These are phyloP conservation scores for Dictyostelium capitatum DNA, from an alignment of 78 protist genomes.

Conservation along the genomic window DNA sequence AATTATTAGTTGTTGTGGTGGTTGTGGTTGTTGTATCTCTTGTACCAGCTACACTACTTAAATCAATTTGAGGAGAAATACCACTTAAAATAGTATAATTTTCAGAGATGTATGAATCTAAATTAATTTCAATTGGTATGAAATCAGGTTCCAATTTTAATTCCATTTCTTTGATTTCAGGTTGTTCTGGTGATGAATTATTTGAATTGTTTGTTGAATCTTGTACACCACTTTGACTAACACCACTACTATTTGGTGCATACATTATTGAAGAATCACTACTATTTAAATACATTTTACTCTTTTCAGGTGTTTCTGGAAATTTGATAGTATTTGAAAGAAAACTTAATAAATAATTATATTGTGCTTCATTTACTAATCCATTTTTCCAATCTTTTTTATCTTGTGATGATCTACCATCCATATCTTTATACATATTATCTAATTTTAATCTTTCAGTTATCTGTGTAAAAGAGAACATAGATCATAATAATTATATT, in stretches of 20 bases:
- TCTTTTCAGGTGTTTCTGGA: slow-evolving; percentile 36
- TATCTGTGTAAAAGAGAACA: too few species aligned
- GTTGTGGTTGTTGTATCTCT: background rate
- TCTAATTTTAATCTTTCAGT: slow-evolving; percentile 65
- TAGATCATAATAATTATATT: background rate
- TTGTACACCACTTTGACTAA: background rate
- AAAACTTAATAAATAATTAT: slow-evolving; percentile 27
- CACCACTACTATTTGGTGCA: background rate
- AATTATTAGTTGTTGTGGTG: background rate
- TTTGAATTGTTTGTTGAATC: background rate
- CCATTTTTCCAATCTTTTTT: slow-evolving; percentile 71
- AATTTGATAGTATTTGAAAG: slow-evolving; percentile 31
- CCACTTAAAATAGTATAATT: background rate
- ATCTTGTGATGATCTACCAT: slow-evolving; percentile 34
- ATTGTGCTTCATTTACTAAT: slow-evolving; percentile 49
- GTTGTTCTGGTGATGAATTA: slow-evolving; percentile 20
- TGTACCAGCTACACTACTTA: background rate
- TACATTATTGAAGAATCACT: background rate
- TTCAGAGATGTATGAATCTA: background rate
- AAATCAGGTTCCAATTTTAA: background rate
- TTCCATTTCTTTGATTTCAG: background rate
- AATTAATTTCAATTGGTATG: slow-evolving; percentile 35
- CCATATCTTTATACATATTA: slow-evolving; percentile 71
- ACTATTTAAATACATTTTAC: background rate
- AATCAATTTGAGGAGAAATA: background rate